These are phyloP conservation scores for Patellifolia procumbens DNA, from an alignment of 179 eudicot genomes.

Conservation along the genomic window DNA sequence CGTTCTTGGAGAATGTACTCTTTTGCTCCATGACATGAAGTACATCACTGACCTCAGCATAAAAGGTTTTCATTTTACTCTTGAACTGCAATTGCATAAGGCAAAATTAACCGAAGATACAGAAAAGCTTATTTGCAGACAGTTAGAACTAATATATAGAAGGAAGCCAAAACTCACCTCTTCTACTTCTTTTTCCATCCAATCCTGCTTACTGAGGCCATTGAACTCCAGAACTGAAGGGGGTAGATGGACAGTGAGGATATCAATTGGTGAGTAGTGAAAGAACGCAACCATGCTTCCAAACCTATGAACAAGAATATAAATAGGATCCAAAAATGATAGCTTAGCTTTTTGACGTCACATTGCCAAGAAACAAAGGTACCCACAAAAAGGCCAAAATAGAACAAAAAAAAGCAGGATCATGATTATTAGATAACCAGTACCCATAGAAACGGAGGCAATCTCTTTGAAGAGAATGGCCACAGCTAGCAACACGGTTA, in stretches of 20 bases:
- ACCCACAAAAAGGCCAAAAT: not conserved
- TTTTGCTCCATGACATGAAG: conserved; percentile 64
- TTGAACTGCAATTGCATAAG: conserved; percentile 50
- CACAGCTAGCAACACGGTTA: conserved; percentile 95
- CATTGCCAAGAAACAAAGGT: not conserved
- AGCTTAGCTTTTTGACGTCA: not conserved
- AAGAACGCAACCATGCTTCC: conserved; percentile 92
- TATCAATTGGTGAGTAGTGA: conserved; percentile 86
- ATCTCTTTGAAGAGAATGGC: conserved; percentile 97
- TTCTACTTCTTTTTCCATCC: conserved; percentile 74
- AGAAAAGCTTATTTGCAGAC: not conserved
- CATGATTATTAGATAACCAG: not conserved
- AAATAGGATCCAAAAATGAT: not conserved
- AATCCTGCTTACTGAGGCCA: conserved; percentile 54
- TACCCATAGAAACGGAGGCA: conserved; percentile 98
- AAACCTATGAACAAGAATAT: conserved; percentile 46
- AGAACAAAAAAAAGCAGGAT: not conserved
- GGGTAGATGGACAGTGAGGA: conserved; percentile 80
- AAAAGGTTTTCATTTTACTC: conserved; percentile 62
- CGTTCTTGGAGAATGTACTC: conserved; percentile 43
- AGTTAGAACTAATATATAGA: not conserved
- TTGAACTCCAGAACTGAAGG: conserved; percentile 72
- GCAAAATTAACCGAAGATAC: not conserved
- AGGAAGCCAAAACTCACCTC: conserved; percentile 49
- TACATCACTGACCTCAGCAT: conserved; percentile 54